phyloP scores from a whole-genome alignment of 306 rosid genomes.

The Malus asiatica region DNA sequence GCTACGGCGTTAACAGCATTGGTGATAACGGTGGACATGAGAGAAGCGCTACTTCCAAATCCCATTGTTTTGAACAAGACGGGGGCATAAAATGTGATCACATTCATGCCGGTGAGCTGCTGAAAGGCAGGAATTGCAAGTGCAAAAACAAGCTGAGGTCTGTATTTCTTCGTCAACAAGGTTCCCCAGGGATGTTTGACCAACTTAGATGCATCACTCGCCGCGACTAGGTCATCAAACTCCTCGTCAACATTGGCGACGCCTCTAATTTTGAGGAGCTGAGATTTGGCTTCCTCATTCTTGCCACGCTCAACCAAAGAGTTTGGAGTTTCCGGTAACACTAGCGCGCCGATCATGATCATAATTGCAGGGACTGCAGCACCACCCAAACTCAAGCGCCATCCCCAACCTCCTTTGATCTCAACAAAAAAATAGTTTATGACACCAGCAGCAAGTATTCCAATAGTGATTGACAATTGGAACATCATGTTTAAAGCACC shows the following conservation, averaged over 20 bases:
- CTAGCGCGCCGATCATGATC: conserved; percentile 40
- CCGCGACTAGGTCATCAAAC: conserved; percentile 35
- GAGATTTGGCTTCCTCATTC: conserved; percentile 33
- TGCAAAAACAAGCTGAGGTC: conserved; percentile 61
- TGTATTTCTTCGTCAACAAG: conserved; percentile 38
- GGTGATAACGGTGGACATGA: conserved; percentile 58
- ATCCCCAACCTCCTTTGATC: conserved; percentile 54
- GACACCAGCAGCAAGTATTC: conserved; percentile 56
- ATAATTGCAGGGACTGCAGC: conserved; percentile 67
- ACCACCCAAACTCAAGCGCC: conserved; percentile 75
- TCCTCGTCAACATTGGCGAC: conserved; percentile 46
- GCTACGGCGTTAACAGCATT: conserved; percentile 41
- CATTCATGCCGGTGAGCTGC: conserved; percentile 73
- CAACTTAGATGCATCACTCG: conserved; percentile 36
- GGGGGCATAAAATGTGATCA: conserved; percentile 75
- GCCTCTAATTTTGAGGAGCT: conserved; percentile 43
- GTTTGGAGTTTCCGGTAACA: conserved; percentile 71
- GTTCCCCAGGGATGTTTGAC: conserved; percentile 56
- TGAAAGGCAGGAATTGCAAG: conserved; percentile 62
- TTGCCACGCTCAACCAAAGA: conserved; percentile 49
- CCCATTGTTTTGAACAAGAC: conserved; percentile 69
- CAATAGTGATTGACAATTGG: conserved; percentile 67
- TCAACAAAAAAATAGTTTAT: conserved; percentile 50
- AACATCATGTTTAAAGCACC: conserved; percentile 70
- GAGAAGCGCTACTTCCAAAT: conserved; percentile 53